Evolutionary conservation across 345 rosid species (phyloP), one percentile per base, ranked within the genome.

Genomic region (Acer negundo): DNA sequence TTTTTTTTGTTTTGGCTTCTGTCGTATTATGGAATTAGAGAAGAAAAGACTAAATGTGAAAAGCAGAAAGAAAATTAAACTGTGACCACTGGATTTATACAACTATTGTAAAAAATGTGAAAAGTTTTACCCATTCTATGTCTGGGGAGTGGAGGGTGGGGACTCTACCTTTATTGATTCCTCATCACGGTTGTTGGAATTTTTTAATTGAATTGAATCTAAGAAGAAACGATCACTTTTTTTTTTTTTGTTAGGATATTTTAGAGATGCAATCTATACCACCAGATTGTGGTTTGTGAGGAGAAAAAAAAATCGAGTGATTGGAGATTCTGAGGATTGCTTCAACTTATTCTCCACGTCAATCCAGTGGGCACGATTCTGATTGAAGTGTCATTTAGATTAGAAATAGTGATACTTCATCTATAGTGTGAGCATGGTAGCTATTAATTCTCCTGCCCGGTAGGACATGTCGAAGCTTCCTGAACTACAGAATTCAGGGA

Each of bases 281-380:
- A 67, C 24, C 42, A 2, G 42, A 61, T 9, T 38, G 13, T 7
- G 26, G 70, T 44, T 19, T 38, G 40, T n/a, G 12, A 12, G 24
- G 47, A 13, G 38, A 11, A 44, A 53, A 69, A 51, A 53, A 75
- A 12, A 6, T 8, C 2, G 8, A 22, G 68, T 49, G 16, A 35
- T 55, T 22, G 22, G 31, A 77, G 47, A 28, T 72, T 49, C 24
- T 67, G 23, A 59, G 20, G 44, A 74, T 49, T 62, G 38, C 42
- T 6, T 11, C 44, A 59, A 42, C 56, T 23, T 31, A 40, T 11
- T 70, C 40, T 80, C 35, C 47, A 51, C 23, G 20, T 24, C 7
- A 10, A 26, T 47, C 5, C 12, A 53, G 35, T 42, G 3, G 15
- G 49, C 7, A 4, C 8, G 0, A 42, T 22, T 46, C 2, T 62